Percentiles rank a stretch among this genome's conserved stretches.
Conservation (phyloP, 305 asterid species). For the Coffea humblotiana region DNA sequence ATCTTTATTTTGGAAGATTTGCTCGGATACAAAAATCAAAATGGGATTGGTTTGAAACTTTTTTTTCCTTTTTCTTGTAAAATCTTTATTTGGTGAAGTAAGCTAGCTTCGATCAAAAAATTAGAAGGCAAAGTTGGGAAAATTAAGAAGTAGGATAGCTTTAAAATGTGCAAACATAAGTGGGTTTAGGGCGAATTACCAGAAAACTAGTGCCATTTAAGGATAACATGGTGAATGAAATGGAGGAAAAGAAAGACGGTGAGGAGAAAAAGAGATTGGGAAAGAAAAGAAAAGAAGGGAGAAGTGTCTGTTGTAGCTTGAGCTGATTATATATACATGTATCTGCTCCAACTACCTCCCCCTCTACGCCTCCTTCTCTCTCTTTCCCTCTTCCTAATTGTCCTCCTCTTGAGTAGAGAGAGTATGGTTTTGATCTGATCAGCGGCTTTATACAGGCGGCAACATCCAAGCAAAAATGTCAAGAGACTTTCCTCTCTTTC, state of each 20-base stretch:
- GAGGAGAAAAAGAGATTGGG: constrained; percentile 11
- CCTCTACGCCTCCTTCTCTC: constrained; percentile 8
- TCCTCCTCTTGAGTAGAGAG: neutral
- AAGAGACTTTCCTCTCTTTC: neutral
- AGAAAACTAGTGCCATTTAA: constrained; percentile 52
- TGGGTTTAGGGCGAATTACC: constrained; percentile 36
- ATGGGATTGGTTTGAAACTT: neutral
- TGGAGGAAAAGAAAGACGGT: constrained; percentile 3
- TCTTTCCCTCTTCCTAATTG: constrained; percentile 23
- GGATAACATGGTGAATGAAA: constrained; percentile 51
- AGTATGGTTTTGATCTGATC: neutral
- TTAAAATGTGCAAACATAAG: neutral
- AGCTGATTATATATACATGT: neutral
- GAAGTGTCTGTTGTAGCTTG: neutral
- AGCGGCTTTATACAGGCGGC: neutral
- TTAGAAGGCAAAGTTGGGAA: neutral
- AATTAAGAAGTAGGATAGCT: neutral
- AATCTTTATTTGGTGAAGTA: neutral
- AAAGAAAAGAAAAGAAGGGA: constrained; percentile 15
- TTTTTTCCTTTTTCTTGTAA: neutral
- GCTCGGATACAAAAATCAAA: neutral
- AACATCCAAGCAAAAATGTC: neutral
- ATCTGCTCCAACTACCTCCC: constrained; percentile 12
- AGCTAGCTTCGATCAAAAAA: neutral
- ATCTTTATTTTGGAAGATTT: neutral